Conservation (phyloP, 1,284 basidiomycete species). For the Psilocybe mexicana region DNA sequence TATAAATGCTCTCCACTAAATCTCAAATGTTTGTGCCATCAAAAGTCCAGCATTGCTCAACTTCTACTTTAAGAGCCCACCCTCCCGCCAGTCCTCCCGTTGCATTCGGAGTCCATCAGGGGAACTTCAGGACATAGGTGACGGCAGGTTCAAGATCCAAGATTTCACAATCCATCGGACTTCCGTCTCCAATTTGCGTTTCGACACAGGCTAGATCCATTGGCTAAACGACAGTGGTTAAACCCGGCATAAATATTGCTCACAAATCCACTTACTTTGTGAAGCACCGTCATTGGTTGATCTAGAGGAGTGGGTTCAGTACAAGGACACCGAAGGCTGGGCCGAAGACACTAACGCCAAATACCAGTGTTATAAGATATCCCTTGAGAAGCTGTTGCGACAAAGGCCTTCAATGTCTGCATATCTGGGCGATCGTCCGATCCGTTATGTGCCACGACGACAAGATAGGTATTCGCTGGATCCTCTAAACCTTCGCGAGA, state of each 20-base stretch:
- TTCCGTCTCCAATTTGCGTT: conserved; percentile 80
- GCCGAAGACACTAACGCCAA: conserved; percentile 75
- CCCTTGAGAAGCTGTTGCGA: conserved; percentile 78
- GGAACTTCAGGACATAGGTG: conserved; percentile 40
- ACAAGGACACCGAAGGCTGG: conserved; percentile 1
- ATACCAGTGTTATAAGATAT: conserved; percentile 79
- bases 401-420: conserved; percentile 74
- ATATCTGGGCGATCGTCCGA: conserved; percentile 76
- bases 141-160: conserved; percentile 49
- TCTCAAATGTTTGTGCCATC: too few relatives aligned
- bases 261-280: conserved; percentile 49
- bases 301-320: conserved; percentile 44
- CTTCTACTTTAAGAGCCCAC: too few relatives aligned
- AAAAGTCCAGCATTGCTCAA: too few relatives aligned
- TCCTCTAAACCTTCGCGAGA: conserved; percentile 48
- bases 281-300: conserved; percentile 82
- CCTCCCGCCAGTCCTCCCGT: too few relatives aligned
- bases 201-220: conserved; percentile 85
- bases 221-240: conserved; percentile 41
- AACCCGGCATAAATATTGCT: conserved; percentile 4
- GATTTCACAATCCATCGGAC: conserved; percentile 76
- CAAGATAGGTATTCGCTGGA: conserved; percentile 66
- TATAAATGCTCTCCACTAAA: too few relatives aligned
- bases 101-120: not conserved
- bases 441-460: conserved; percentile 82